Evolutionary conservation across 1,284 basidiomycete genomes (phyloP), one percentile per base, ranked within the genome.

Genomic region (Ganoderma meredithae): DNA sequence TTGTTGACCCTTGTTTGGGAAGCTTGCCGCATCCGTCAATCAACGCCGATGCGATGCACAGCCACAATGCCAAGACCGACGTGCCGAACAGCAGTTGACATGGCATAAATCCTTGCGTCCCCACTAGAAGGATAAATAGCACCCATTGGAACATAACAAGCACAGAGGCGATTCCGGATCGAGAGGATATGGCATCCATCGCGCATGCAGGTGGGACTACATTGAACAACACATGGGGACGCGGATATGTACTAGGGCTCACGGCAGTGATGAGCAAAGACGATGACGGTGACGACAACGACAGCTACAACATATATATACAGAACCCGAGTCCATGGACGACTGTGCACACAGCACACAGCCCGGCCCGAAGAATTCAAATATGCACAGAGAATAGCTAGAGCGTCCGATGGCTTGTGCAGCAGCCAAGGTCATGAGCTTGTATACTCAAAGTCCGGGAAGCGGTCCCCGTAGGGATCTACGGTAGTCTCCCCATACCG

Each of bases 371-470:
- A 49, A 22, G 47, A 49, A 49, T 36, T 22, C n/a, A 40, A 36
- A 36, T 40, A 40, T 58, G 56, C 19, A 36, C 33, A 47, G 44
- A 52, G n/a, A 27, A n/a, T 12, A 36, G 27, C 33, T 22, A 62
- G 31, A 47, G n/a, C 47, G 47, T 49, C 47, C 22, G 2, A 4
- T 3, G 25, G 5, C n/a, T 13, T 9, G 19, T n/a, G 31, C 27
- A 33, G 17, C n/a, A 3, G n/a, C 10, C 19, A 31, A 39, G 15
- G 31, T 69, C 65, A 71, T 69, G 70, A 67, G 61, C 56, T 63
- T 61, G 69, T 83, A 76, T 92, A 92, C 63, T 92, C 91, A 73
- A 92, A 93, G 66, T 88, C 86, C 17, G 90, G 87, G 80, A 94
- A 94, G 40, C 80, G 79, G 27, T 79, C 71, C 12, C 89, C 90